These are phyloP conservation scores for Starmerella riodocensis DNA, from an alignment of 805 yeast species.

Conservation along the genomic window DNA sequence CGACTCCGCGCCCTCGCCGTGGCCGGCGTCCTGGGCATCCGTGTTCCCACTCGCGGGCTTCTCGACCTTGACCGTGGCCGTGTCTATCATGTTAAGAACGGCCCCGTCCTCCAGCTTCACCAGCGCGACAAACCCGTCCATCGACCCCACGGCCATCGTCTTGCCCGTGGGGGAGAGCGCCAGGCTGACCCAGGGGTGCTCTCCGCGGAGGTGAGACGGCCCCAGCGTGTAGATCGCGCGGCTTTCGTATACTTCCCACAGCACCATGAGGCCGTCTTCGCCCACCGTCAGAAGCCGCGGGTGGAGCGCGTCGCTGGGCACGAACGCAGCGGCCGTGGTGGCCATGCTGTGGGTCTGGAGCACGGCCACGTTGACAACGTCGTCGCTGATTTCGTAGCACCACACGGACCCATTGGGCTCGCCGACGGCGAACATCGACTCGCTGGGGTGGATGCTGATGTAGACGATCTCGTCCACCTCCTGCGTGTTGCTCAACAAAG, in stretches of 20 bases:
- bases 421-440: constrained; percentile 75
- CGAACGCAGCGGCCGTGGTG: constrained; percentile 67
- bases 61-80: constrained; percentile 31
- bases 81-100: constrained; percentile 48
- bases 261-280: constrained; percentile 74
- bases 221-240: constrained; percentile 41
- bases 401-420: constrained; percentile 87
- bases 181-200: constrained; percentile 81
- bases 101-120: constrained; percentile 64
- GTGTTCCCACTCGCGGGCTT: background rate
- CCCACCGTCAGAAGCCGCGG: constrained; percentile 61
- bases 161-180: constrained; percentile 38
- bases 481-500: constrained; percentile 50
- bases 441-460: constrained; percentile 67
- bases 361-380: constrained; percentile 21
- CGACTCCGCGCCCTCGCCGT: constrained; percentile 31
- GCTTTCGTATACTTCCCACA: constrained; percentile 80
- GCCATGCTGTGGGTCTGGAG: constrained; percentile 56
- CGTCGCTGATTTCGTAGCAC: constrained; percentile 65
- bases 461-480: constrained; percentile 86
- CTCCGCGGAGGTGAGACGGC: constrained; percentile 50
- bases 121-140: constrained; percentile 77
- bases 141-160: constrained; percentile 64
- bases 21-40: background rate
- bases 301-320: constrained; percentile 46